Evolutionary conservation across 208 protist genomes (phyloP).

Genomic region (Crithidia expoeki): DNA sequence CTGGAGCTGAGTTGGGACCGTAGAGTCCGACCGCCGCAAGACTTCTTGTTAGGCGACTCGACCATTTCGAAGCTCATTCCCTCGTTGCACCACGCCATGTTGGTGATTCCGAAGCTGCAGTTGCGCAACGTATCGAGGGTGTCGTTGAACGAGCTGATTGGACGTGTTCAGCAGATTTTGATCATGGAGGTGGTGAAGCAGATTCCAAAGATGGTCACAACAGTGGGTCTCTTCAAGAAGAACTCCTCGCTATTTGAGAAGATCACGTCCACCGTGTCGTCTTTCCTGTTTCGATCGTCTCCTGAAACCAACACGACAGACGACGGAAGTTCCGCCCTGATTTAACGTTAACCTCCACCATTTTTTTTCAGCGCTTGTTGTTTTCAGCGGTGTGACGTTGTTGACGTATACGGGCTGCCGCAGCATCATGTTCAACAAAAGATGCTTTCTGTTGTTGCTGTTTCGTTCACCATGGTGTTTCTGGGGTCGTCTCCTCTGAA

Average conservation of each 20-base stretch:
- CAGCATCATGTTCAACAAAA: too few relatives aligned
- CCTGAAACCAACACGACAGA: constrained; percentile 25
- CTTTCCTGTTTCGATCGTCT: constrained; percentile 26
- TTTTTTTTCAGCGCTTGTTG: neutral
- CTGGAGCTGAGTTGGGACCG: constrained; percentile 64
- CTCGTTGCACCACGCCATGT: constrained; percentile 56
- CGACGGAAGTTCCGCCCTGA: constrained; percentile 24
- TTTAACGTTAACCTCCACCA: neutral
- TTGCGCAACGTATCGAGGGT: constrained; percentile 43
- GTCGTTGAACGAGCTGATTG: constrained; percentile 35
- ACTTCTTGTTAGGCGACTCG: constrained; percentile 55
- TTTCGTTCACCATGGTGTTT: too few relatives aligned
- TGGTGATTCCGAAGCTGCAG: constrained; percentile 47
- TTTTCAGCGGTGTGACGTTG: too few relatives aligned
- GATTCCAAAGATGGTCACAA: constrained; percentile 52
- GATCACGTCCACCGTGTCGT: constrained; percentile 29
- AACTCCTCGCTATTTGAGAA: constrained; percentile 39
- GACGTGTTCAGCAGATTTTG: constrained; percentile 42
- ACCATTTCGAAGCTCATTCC: constrained; percentile 50
- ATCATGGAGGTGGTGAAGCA: constrained; percentile 54
- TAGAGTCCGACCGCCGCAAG: constrained; percentile 47
- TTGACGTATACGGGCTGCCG: too few relatives aligned
- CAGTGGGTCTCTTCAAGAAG: constrained; percentile 50
- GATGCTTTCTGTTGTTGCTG: too few relatives aligned
- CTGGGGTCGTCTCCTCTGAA: too few relatives aligned